These are phyloP conservation scores for Vicia sativa DNA, from an alignment of 306 rosid genomes.

Conservation along the genomic window DNA sequence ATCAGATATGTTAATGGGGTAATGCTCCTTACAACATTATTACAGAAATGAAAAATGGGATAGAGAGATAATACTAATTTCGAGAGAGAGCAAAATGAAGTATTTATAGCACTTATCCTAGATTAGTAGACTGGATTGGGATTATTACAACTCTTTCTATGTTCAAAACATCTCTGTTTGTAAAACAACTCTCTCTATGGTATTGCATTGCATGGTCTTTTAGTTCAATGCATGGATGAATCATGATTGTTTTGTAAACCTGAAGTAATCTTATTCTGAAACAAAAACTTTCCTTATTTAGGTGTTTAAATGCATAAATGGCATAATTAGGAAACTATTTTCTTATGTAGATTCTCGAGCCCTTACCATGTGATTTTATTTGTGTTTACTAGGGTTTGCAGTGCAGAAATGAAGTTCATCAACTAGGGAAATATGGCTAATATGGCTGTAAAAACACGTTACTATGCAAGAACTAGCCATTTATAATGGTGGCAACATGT, in stretches of 20 bases:
- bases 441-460: conserved; percentile 30
- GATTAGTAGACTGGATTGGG: too few relatives aligned
- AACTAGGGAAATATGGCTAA: conserved; percentile 30
- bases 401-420: conserved; percentile 34
- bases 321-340: not conserved
- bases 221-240: conserved; percentile 21
- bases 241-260: conserved; percentile 9
- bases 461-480: conserved; percentile 36
- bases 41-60: not conserved
- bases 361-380: conserved; percentile 27
- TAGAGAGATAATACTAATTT: not conserved
- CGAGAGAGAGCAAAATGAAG: not conserved
- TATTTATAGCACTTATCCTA: too few relatives aligned
- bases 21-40: not conserved
- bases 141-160: conserved; percentile 10
- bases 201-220: conserved; percentile 30
- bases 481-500: conserved; percentile 43
- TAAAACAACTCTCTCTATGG: conserved; percentile 14
- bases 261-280: conserved; percentile 16
- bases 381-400: conserved; percentile 21
- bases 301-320: conserved; percentile 32
- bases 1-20: not conserved
- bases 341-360: conserved; percentile 37
- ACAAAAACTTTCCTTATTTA: conserved; percentile 23
- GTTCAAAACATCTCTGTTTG: conserved; percentile 29